Base-by-base conservation (phyloP, 2,329 filamentous ascomycete species). In the Fonsecaea nubica region DNA sequence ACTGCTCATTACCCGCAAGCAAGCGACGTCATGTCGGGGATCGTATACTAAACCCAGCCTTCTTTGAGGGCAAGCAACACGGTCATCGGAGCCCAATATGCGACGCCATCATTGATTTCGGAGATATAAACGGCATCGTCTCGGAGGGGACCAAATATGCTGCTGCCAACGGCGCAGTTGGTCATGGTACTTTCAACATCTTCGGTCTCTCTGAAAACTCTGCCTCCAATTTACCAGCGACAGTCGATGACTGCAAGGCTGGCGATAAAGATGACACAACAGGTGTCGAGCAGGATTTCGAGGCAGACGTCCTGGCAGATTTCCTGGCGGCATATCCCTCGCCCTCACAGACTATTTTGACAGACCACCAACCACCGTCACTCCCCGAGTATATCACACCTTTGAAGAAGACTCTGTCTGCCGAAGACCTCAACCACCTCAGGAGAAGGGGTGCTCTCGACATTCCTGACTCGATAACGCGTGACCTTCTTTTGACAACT, bases 401-500 rank as follows among this genome's bases (percentile, higher is more conserved):
- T 25, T 82, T 97, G 5, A 92, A 93, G 0, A 78, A 86, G 54
- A 90, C 90, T 74, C 90, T 97, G 71, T 88, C 90, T 2, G 83
- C 87, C 15, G 92, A 96, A 71, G 93, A 97, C 80, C 86, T 96
- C 67, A 85, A 88, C 63, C 97, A 94, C 77, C 84, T 97, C 64
- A 86, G 89, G 68, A 86, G 89, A 75, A 97, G 97, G 82, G 93
- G 93, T 4, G 93, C 92, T 1, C 81, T 97, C 71, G 88, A 88
- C 1, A 85, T 97, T 45, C 94, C 94, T 1, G 83, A 86, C 48
- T 78, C 84, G 4, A 79, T 81, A 3, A 82, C 97, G 40, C 90
- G 94, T 74, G 92, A 91, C 76, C 92, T 92, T 66, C 84, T 97
- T 48, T 81, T 98, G 18, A 89, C 89, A 72, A 88, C 88, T 36